Conservation (phyloP, 495 filamentous ascomycete species). For the Trichoderma erinaceum region DNA sequence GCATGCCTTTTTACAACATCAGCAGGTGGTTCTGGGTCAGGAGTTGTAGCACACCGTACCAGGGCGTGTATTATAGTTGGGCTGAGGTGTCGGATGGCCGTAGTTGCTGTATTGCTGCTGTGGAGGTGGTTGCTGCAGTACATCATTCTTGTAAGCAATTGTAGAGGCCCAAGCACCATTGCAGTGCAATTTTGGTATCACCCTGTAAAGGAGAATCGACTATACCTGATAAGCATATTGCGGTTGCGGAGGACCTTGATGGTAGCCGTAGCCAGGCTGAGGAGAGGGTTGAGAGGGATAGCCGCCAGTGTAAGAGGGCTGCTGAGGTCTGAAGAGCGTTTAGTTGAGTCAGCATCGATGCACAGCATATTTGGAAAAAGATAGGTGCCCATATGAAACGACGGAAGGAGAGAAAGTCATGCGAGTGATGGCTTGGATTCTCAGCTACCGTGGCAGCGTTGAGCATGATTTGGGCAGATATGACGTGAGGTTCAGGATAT, state of each 20-base stretch:
- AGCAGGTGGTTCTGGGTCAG: neutral
- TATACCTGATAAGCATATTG: conserved; percentile 27
- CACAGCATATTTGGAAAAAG: conserved; percentile 15
- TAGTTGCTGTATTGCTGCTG: conserved; percentile 27
- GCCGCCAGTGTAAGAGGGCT: conserved; percentile 34
- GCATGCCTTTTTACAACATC: neutral
- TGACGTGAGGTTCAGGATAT: neutral
- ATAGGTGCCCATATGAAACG: neutral
- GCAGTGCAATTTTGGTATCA: neutral
- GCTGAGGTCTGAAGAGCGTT: conserved; percentile 14
- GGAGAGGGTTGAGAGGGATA: conserved; percentile 31
- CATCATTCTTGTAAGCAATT: neutral
- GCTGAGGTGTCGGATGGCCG: conserved; percentile 36
- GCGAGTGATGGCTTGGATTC: neutral
- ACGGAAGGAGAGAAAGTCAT: neutral
- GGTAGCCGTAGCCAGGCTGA: conserved; percentile 41
- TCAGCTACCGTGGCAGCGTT: neutral
- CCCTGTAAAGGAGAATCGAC: neutral
- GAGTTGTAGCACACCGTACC: conserved; percentile 26
- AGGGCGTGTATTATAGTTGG: conserved; percentile 35
- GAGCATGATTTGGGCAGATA: neutral
- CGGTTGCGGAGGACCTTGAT: conserved; percentile 37
- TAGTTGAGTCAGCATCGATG: conserved; percentile 20
- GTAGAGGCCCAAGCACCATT: neutral
- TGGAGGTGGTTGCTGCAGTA: conserved; percentile 3